Conservation (phyloP, 208 protist genomes). For the Leishmania major region DNA sequence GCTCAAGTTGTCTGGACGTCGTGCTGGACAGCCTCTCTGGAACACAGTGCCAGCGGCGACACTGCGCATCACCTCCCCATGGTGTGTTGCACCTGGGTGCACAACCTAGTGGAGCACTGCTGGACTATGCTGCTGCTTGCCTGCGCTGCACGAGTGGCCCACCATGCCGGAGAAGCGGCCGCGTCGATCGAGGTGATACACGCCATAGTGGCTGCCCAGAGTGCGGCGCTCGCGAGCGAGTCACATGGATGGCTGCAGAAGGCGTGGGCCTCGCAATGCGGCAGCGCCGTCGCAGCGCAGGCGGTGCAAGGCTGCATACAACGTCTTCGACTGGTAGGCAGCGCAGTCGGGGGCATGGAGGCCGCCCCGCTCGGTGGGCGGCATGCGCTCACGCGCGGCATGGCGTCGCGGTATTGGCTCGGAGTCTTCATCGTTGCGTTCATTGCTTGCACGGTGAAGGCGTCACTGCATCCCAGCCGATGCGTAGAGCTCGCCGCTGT, state of each 20-base stretch:
- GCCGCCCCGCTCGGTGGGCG: not conserved
- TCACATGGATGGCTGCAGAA: constrained; percentile 14
- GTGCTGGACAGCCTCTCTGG: not conserved
- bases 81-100: not conserved
- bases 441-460: not conserved
- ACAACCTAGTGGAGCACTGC: not conserved
- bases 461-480: not conserved
- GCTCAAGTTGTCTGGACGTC: not conserved
- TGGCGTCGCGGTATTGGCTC: not conserved
- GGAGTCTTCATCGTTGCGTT: not conserved
- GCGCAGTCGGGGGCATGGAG: not conserved
- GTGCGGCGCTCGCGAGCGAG: not conserved
- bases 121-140: not conserved
- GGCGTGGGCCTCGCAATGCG: constrained; percentile 19
- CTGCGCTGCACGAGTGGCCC: not conserved
- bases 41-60: not conserved
- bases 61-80: not conserved
- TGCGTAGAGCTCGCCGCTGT: not conserved
- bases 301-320: constrained; percentile 13
- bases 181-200: not conserved
- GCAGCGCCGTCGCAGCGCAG: constrained; percentile 10
- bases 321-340: not conserved
- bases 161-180: not conserved
- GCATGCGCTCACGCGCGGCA: not conserved
- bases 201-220: not conserved